Conservation (phyloP, 2,329 filamentous ascomycete genomes). For the Coniochaeta hoffmannii region DNA sequence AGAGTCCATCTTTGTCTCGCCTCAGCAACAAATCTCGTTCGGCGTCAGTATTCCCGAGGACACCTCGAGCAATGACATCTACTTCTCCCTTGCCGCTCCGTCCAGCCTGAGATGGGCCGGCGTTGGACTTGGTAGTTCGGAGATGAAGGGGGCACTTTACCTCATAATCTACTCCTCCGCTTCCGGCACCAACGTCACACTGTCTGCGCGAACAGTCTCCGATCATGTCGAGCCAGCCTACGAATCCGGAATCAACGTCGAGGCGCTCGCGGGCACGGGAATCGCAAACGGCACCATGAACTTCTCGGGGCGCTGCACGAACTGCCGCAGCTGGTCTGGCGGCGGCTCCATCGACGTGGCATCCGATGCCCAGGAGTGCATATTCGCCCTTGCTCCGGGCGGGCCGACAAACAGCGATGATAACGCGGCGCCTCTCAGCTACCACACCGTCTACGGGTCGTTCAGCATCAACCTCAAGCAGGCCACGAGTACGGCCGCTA, state of each 20-base stretch:
- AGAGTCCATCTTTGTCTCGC: slow-evolving; percentile 29
- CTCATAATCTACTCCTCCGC: slow-evolving; percentile 46
- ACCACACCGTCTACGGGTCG: slow-evolving; percentile 44
- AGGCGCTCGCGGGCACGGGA: not conserved
- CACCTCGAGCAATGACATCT: slow-evolving; percentile 35
- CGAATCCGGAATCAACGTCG: slow-evolving; percentile 33
- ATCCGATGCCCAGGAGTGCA: slow-evolving; percentile 38
- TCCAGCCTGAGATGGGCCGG: slow-evolving; percentile 41
- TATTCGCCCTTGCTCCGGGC: slow-evolving; percentile 49
- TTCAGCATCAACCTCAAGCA: slow-evolving; percentile 47
- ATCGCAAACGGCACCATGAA: slow-evolving; percentile 16
- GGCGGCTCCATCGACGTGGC: slow-evolving; percentile 40
- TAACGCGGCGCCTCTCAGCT: slow-evolving; percentile 35
- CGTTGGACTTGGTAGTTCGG: slow-evolving; percentile 44
- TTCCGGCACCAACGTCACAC: slow-evolving; percentile 40
- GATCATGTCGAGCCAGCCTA: slow-evolving; percentile 45
- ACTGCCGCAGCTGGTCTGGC: slow-evolving; percentile 46
- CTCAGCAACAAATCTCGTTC: slow-evolving; percentile 37
- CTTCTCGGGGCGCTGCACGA: slow-evolving; percentile 43
- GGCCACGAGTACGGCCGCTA: not conserved
- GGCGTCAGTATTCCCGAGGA: slow-evolving; percentile 41
- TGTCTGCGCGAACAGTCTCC: slow-evolving; percentile 45
- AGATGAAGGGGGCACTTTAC: slow-evolving; percentile 45
- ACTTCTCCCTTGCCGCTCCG: slow-evolving; percentile 45
- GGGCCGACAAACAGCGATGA: slow-evolving; percentile 34